These are phyloP conservation scores for Colletotrichum incanum DNA, from an alignment of 2,329 filamentous ascomycete species.

Conservation along the genomic window DNA sequence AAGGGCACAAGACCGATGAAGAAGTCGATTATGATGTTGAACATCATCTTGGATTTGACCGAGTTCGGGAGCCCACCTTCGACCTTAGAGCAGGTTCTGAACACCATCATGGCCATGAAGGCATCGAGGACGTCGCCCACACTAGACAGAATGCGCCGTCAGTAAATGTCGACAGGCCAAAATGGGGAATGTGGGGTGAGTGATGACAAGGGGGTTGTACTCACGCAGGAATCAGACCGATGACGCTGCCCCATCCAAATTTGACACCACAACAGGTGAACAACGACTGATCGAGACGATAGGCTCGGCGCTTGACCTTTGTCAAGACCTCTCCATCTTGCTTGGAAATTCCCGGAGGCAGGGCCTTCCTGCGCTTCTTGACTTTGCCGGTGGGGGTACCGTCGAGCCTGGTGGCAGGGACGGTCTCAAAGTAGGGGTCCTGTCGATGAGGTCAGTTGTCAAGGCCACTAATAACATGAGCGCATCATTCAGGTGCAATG, in stretches of 20 bases:
- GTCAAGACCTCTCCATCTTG: slow-evolving; percentile 88
- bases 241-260: slow-evolving; percentile 91
- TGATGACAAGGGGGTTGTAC: slow-evolving; percentile 53
- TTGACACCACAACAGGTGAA: slow-evolving; percentile 86
- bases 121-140: slow-evolving; percentile 83
- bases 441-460: slow-evolving; percentile 58
- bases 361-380: slow-evolving; percentile 88
- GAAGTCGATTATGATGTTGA: slow-evolving; percentile 85
- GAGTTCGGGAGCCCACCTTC: slow-evolving; percentile 80
- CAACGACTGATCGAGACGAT: slow-evolving; percentile 86
- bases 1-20: slow-evolving; percentile 81
- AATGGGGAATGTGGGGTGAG: slow-evolving; percentile 4
- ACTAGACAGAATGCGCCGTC: slow-evolving; percentile 56
- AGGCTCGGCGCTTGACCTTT: slow-evolving; percentile 87
- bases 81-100: slow-evolving; percentile 80
- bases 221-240: slow-evolving; percentile 87
- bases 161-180: not conserved
- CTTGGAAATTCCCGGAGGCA: slow-evolving; percentile 85
- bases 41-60: slow-evolving; percentile 80
- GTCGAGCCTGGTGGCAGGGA: slow-evolving; percentile 80
- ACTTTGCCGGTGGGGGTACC: slow-evolving; percentile 78
- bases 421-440: slow-evolving; percentile 92
- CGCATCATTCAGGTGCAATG: not conserved
- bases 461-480: slow-evolving; percentile 44
- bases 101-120: slow-evolving; percentile 81